Percentiles rank a stretch among this genome's conserved stretches.
Evolutionary conservation across 1,139 yeast species (phyloP).

Genomic region (Kurtzmaniella quercitrusa): DNA sequence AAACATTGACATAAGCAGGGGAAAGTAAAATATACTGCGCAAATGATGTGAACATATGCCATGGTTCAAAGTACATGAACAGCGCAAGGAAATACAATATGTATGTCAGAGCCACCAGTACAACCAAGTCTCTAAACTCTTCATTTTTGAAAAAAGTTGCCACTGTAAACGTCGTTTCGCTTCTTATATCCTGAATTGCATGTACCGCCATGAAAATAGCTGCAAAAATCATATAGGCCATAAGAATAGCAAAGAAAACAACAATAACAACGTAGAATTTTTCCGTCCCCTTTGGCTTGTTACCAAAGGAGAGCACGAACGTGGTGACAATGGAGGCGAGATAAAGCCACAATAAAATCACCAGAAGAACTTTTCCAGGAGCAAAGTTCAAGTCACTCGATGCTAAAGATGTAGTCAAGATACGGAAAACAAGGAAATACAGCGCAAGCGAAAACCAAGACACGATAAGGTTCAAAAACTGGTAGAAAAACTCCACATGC

Average conservation of each 20-base stretch:
- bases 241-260: conserved; percentile 81
- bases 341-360: conserved; percentile 84
- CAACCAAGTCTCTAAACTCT: conserved; percentile 45
- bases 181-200: conserved; percentile 34
- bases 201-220: conserved; percentile 48
- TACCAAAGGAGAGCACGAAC: conserved; percentile 88
- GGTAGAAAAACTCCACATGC: conserved; percentile 42
- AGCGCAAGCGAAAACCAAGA: conserved; percentile 85
- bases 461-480: conserved; percentile 42
- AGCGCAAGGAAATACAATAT: conserved; percentile 45
- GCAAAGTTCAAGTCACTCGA: conserved; percentile 43
- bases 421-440: conserved; percentile 75
- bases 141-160: conserved; percentile 37
- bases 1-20: conserved; percentile 45
- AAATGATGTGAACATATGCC: conserved; percentile 52
- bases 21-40: conserved; percentile 43
- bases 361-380: conserved; percentile 76
- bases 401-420: conserved; percentile 67
- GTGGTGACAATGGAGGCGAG: conserved; percentile 86
- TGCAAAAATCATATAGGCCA: conserved; percentile 84
- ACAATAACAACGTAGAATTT: conserved; percentile 79
- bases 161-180: conserved; percentile 26
- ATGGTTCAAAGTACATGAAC: conserved; percentile 46
- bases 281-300: conserved; percentile 90
- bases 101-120: conserved; percentile 45